phyloP scores from a whole-genome alignment of 305 asterid genomes.

The Andrographis paniculata region DNA sequence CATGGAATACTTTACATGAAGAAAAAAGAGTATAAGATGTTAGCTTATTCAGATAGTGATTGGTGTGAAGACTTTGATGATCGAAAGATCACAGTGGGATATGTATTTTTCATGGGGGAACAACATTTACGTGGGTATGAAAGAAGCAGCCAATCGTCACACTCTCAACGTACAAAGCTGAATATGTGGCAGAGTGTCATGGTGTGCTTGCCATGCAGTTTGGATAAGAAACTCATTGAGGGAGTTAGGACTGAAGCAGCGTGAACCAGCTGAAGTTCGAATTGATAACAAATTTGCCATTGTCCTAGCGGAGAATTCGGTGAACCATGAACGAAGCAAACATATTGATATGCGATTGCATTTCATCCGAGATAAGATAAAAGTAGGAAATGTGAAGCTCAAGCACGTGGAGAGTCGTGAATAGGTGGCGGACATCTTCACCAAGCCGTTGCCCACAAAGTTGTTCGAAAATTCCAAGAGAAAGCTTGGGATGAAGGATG shows the following conservation, averaged over 20 bases:
- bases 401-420: not conserved
- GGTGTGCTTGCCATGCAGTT: not conserved
- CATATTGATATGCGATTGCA: too few relatives aligned
- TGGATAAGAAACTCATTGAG: not conserved
- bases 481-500: too few relatives aligned
- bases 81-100: not conserved
- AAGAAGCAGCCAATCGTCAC: not conserved
- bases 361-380: not conserved
- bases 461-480: too few relatives aligned
- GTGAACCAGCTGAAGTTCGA: not conserved
- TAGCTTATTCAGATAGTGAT: not conserved
- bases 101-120: not conserved
- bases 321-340: too few relatives aligned
- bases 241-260: not conserved
- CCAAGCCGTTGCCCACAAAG: too few relatives aligned
- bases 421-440: too few relatives aligned
- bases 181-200: conserved; percentile 1
- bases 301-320: too few relatives aligned
- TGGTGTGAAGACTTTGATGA: conserved; percentile 1
- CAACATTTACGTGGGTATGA: not conserved
- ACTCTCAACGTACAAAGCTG: not conserved
- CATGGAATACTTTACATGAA: not conserved
- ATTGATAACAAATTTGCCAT: too few relatives aligned
- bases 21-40: not conserved
- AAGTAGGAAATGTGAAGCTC: not conserved